Base-by-base conservation (phyloP, 768 basidiomycete species). In the Amanita pallidorosea region DNA sequence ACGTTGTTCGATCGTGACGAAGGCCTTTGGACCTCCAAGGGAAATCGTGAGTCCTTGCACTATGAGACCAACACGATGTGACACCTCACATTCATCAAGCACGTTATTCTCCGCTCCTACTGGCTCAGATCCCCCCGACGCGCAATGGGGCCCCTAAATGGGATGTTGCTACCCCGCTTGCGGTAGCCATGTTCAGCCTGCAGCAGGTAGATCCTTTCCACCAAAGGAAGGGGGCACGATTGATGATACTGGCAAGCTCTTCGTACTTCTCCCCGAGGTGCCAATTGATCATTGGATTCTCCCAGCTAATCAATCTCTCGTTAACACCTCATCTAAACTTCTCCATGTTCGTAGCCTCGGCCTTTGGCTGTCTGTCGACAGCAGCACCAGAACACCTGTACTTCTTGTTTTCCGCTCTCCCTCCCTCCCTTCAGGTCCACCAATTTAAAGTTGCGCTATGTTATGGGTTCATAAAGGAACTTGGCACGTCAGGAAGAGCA, bases 1-100 rank as follows among this genome's bases (percentile, higher is more conserved):
- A 60, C 65, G 18, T 56, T 88, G 17, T 86, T 87, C 55, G 85
- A 90, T 59, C 75, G 73, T 55, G 85, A 88, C 53, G 80, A 87
- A 56, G 54, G 57, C 8, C 53, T 64, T 8, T n/a, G n/a, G 25
- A 2, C 17, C 15, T 38, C 45, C 45, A 58, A 59, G 18, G 64
- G 66, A 51, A 55, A 56, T 13, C 31, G 62, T 64, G 52, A 69
- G 68, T 46, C 59, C 63, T 45, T 35, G n/a, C 37, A 31, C 22
- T 22, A 40, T 22, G 51, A 64, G 77, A 76, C 49, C 60, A 70
- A 55, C 37, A 45, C 35, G 33, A n/a, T 12, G 25, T 34, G 8
- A 27, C 22, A 12, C 43, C 45, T 25, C 34, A 12, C 17, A 20
- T 43, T 12, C 17, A 18, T 22, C 25, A 25, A 68, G 65, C 55